A percentile compares a stretch with the other conserved stretches of the same genome.
Evolutionary conservation across 2,329 filamentous ascomycete species (phyloP).

Genomic region (Trichocomaceae sp.): DNA sequence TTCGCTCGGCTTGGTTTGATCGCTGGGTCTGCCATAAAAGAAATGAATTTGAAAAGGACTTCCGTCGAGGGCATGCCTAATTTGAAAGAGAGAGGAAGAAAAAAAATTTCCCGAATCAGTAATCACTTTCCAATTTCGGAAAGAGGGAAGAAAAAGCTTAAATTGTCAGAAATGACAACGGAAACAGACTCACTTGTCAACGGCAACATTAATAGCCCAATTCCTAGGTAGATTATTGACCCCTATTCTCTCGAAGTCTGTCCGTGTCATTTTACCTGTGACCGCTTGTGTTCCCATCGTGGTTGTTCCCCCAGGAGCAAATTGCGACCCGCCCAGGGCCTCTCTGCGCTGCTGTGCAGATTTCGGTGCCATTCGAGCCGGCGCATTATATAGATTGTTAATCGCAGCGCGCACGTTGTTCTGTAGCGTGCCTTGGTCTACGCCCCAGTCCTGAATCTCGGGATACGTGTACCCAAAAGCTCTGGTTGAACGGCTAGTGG

Average conservation of each 20-base stretch:
- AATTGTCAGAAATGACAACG: too few species aligned
- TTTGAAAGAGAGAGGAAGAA: background rate
- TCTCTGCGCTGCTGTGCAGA: background rate
- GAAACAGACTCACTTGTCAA: constrained; percentile 26
- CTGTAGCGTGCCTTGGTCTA: constrained; percentile 28
- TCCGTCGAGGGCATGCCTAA: constrained; percentile 41
- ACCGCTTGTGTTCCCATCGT: background rate
- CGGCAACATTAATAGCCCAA: constrained; percentile 62
- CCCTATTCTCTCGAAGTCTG: constrained; percentile 17
- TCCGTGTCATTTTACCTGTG: constrained; percentile 12
- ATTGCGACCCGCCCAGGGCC: background rate
- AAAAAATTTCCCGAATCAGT: constrained; percentile 6
- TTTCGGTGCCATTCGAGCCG: background rate
- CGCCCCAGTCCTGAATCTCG: constrained; percentile 49
- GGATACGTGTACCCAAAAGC: constrained; percentile 69
- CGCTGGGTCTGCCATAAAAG: constrained; percentile 51
- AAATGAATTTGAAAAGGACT: constrained; percentile 61
- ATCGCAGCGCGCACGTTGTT: constrained; percentile 47
- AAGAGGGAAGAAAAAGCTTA: background rate
- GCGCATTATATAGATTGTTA: constrained; percentile 54
- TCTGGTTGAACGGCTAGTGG: constrained; percentile 52
- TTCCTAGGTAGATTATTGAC: constrained; percentile 37
- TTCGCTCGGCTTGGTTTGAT: constrained; percentile 30
- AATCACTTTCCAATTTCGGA: constrained; percentile 41
- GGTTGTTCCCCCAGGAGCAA: background rate